These are phyloP conservation scores for Bisporella sp. DNA, from an alignment of 2,329 filamentous ascomycete genomes.

Conservation along the genomic window DNA sequence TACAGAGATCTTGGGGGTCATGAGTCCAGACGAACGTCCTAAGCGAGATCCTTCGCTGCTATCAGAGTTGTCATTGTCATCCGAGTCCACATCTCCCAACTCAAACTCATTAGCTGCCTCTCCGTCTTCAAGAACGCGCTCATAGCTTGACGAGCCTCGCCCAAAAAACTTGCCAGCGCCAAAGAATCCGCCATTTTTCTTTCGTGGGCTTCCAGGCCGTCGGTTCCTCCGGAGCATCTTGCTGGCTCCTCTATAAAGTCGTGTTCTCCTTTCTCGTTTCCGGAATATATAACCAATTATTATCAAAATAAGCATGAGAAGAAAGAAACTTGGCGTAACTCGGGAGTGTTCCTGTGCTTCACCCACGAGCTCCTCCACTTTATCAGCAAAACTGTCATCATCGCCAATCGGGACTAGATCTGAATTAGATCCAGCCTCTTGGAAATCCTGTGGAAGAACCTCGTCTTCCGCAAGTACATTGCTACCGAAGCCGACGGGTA, in stretches of 20 bases:
- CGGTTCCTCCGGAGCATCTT: conserved; percentile 35
- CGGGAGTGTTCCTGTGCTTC: conserved; percentile 50
- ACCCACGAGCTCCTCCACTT: conserved; percentile 53
- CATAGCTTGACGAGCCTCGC: conserved; percentile 55
- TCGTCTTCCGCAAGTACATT: conserved; percentile 45
- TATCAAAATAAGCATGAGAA: conserved; percentile 69
- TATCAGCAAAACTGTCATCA: conserved; percentile 50
- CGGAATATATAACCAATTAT: conserved; percentile 67
- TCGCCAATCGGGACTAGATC: conserved; percentile 32
- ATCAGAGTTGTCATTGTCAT: conserved; percentile 57
- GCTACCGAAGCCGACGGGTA: conserved; percentile 88
- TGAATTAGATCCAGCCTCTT: conserved; percentile 61
- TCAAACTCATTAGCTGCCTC: conserved; percentile 67
- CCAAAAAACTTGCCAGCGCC: conserved; percentile 59
- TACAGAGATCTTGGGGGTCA: conserved; percentile 55
- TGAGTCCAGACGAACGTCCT: conserved; percentile 58
- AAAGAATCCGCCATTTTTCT: conserved; percentile 40
- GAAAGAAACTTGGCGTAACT: conserved; percentile 65
- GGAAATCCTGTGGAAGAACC: conserved; percentile 66
- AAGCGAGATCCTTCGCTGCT: conserved; percentile 48
- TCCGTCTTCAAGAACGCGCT: conserved; percentile 80
- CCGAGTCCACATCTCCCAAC: conserved; percentile 58
- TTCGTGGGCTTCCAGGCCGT: conserved; percentile 40
- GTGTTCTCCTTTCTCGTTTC: conserved; percentile 67
- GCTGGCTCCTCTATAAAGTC: conserved; percentile 49